Base-by-base conservation (phyloP, 2,329 filamentous ascomycete species). In the Amphichorda felina region DNA sequence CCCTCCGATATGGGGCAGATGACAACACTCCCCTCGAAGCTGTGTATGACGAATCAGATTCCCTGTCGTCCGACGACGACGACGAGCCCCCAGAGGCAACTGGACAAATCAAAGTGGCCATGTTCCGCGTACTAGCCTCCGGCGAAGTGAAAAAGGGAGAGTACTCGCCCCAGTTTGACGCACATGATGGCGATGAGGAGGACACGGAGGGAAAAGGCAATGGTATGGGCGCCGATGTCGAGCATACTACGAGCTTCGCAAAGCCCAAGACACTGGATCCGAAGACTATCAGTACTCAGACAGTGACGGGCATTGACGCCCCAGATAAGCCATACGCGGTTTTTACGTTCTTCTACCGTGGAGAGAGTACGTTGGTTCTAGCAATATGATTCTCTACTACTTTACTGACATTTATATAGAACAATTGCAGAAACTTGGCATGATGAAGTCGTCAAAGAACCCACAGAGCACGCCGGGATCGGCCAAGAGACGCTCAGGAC, bases 61-160 rank as follows among this genome's bases (percentile, higher is more conserved):
- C 80, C 15, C 78, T 80, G 52, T 86, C 82, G 26, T 71, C 74
- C 4, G 82, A 75, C 13, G 73, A 86, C 41, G 84, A 89, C 47
- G 87, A 95, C 55, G 85, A 89, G 47, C 84, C 85, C 2, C 87
- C 89, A 10, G 91, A 96, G 65, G 86, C 91, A 9, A 83, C 91
- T 5, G 91, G 91, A 8, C 91, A 98, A 61, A 98, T 98, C 64
- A 96, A 96, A 61, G 87, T 98, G 14, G 87, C 89, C 42, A 78
- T 98, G 63, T 96, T 95, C 59, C 79, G 91, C 19, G 91, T 98
- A 8, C 68, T 96, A 31, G 91, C 91, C 2, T 94, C 87, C 6
- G 91, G 91, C 11, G 91, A 96, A 57, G 94, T 98, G 53, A 96
- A 95, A 63, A 85, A 88, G 53, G 91, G 91, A 43, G 91, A 98